Conservation (phyloP, 257 asterid species). For the Fraxinus quadrangulata region DNA sequence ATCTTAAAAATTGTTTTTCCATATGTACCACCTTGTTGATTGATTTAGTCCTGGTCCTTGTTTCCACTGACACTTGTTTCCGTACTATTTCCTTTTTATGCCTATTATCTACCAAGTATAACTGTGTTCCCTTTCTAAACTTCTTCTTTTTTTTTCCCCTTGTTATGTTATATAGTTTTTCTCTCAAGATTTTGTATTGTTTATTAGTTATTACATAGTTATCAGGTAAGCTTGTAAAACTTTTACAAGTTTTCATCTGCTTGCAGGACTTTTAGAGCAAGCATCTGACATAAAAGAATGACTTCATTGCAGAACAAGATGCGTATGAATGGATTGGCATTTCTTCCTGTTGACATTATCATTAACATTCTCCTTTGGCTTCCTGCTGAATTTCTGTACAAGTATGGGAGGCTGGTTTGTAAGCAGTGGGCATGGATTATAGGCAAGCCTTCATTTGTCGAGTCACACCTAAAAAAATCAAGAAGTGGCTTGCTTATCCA, state of each 20-base stretch:
- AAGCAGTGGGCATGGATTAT: slow-evolving; percentile 1
- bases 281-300: slow-evolving; percentile 1
- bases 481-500: slow-evolving; percentile 7
- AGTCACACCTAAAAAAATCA: background rate
- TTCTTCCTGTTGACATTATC: slow-evolving; percentile 11
- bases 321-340: background rate
- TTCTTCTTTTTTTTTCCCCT: background rate
- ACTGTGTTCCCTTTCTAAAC: background rate
- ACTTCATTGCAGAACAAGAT: background rate
- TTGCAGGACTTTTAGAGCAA: background rate
- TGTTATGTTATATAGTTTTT: background rate
- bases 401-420: background rate
- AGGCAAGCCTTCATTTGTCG: slow-evolving; percentile 1
- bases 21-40: background rate
- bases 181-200: background rate
- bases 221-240: background rate
- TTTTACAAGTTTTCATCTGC: background rate
- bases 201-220: background rate
- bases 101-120: background rate
- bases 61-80: background rate
- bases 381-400: slow-evolving; percentile 13
- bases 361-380: slow-evolving; percentile 12
- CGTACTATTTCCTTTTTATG: background rate
- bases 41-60: background rate
- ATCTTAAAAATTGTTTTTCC: background rate